These are phyloP conservation scores for Ambrosia artemisiifolia DNA, from an alignment of 129 eudicot genomes.

Conservation along the genomic window DNA sequence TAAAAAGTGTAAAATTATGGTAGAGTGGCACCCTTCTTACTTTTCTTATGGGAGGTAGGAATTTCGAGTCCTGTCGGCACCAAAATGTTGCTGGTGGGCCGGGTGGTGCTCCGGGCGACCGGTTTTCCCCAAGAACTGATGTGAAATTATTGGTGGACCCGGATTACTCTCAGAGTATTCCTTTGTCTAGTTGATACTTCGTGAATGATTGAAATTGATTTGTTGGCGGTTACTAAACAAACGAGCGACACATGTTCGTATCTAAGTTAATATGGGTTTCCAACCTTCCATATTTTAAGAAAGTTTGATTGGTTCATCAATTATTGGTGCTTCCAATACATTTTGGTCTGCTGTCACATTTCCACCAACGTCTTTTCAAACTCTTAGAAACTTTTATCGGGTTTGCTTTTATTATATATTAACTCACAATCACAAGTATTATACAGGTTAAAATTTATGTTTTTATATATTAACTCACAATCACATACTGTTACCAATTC, in stretches of 20 bases:
- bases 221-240: no score
- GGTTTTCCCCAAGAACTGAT: no score
- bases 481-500: no score
- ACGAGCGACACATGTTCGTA: slow-evolving; percentile 21
- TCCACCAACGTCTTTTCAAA: slow-evolving; percentile 12
- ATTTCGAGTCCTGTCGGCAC: no score
- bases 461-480: neutral
- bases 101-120: no score
- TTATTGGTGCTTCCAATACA: slow-evolving; percentile 29
- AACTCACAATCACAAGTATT: neutral
- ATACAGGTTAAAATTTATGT: neutral
- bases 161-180: no score
- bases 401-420: neutral
- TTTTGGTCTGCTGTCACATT: slow-evolving; percentile 18
- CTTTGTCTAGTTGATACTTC: no score
- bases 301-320: slow-evolving; percentile 32
- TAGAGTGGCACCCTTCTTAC: no score
- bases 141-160: no score
- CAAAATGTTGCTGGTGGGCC: no score
- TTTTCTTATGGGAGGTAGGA: no score
- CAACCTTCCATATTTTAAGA: slow-evolving; percentile 1
- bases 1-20: neutral
- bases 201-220: no score
- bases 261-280: neutral
- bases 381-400: neutral